Evolutionary conservation across 441 rosid genomes (phyloP), one percentile per base, ranked within the genome.

Genomic region (Viola pubescens): DNA sequence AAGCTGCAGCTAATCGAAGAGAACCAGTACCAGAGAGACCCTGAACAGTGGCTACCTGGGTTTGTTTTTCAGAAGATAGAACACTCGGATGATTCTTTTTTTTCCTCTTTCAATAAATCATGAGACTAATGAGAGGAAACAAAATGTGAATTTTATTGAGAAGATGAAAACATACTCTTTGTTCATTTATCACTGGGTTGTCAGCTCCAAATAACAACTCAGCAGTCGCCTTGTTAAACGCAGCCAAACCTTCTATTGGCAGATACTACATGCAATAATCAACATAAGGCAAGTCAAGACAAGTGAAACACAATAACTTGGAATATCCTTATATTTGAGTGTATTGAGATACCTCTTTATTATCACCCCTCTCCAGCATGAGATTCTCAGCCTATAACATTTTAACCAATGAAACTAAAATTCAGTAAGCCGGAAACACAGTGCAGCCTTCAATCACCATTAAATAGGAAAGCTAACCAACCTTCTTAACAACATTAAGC

Each of bases 1-100:
- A 89, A 67, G 94, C 98, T 4, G 89, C 97, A 73, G 92, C 98
- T 53, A 92, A 65, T 47, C 98, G 80, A 65, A 92, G 79, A 56
- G 98, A 92, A 63, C 98, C 98, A 13, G 98, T 94, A 54, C 97
- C 98, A 2, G 95, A 94, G 66, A 94, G 98, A 67, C 98, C 91
- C 70, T 94, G 98, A 73, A 89, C 83, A 4, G 97, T 94, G 66
- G 97, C 98, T 60, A 94, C 87, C 98, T 92, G 78, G 43, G 72
- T 65, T 66, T 37, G 37, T 37, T 52, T 64, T 34, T 53, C 12
- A 34, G 43, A 14, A 59, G 39, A 37, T 51, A 10, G 5, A n/a
- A 48, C 39, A 8, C 50, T 41, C 56, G 6, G 13, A 70, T 11
- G 6, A 54, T 37, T 56, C 47, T 5, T 3, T 7, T 3, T n/a